phyloP scores from a whole-genome alignment of 2,329 filamentous ascomycete species.

The Myriosclerotinia curreyana region DNA sequence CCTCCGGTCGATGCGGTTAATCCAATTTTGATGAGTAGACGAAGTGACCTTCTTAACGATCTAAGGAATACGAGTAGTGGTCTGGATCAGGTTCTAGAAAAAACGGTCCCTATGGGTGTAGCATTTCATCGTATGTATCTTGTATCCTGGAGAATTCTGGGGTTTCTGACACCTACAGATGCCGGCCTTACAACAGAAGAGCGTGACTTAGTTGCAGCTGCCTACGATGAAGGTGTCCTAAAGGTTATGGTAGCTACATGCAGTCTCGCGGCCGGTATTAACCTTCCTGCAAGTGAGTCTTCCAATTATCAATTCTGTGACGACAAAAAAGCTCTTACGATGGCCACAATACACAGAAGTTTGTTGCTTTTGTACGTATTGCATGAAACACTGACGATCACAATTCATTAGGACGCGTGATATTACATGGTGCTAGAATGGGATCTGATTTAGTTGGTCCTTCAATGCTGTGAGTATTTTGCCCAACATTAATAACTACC shows the following conservation, averaged over 20 bases:
- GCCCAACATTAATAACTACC: neutral
- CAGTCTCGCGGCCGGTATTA: conserved; percentile 79
- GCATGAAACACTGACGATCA: neutral
- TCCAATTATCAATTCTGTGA: neutral
- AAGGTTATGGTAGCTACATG: conserved; percentile 75
- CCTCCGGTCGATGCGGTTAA: conserved; percentile 47
- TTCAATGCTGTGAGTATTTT: conserved; percentile 60
- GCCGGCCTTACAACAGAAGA: conserved; percentile 73
- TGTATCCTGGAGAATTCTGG: neutral
- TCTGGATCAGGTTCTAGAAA: conserved; percentile 62
- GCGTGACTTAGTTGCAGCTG: conserved; percentile 65
- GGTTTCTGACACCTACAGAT: conserved; percentile 37
- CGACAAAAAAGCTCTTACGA: neutral
- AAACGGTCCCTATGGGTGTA: conserved; percentile 63
- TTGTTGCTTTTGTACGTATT: neutral
- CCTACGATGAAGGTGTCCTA: conserved; percentile 65
- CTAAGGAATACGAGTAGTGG: conserved; percentile 64
- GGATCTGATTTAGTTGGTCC: conserved; percentile 73
- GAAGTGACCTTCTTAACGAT: conserved; percentile 63
- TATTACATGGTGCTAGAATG: conserved; percentile 73
- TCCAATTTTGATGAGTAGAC: conserved; percentile 50
- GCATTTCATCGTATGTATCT: conserved; percentile 66
- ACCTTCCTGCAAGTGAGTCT: conserved; percentile 59
- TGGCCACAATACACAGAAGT: neutral
- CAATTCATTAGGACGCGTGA: conserved; percentile 52